Base-by-base conservation (phyloP, 2,329 filamentous ascomycete species). In the Pseudofabraea citricarpa region DNA sequence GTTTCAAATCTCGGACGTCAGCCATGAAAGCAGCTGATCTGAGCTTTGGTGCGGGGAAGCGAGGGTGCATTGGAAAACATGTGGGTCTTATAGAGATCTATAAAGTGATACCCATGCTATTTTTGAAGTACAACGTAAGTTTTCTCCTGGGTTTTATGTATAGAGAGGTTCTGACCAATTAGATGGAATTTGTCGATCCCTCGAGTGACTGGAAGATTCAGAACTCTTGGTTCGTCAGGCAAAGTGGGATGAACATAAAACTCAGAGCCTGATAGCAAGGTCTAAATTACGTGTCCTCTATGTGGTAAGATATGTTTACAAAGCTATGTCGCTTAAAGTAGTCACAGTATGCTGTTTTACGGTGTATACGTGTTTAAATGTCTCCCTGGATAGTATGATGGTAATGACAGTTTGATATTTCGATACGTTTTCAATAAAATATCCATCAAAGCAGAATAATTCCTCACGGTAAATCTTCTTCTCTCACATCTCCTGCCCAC, bases 41-140 rank as follows among this genome's bases (percentile, higher is more conserved):
- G 21, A 58, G 60, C 1, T 73, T 72, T 52, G 69, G 69, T 5
- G 65, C 57, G 3, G 70, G 70, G 12, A 64, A 60, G 2, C 58
- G 70, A 1, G 54, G 64, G 8, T 73, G 69, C 38, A 62, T 73
- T 24, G 70, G 69, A 3, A 63, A 60, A 22, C 57, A 70, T 43
- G 48, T 73, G 32, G 65, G 61, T 1, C 54, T 67, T 27, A 50
- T 70, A 27, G 65, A 71, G 49, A 64, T 64, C 3, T 69, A 68
- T 48, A 76, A 77, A 54, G 55, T 74, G 10, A 56, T 74, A 18
- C 63, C 72, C 4, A 73, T 69, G n/a, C 44, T 76, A 36, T 63
- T 73, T 48, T 53, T 50, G 6, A 61, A 52, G 31, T 76, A 72
- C 49, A 60, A 72, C 50, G 63, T 67, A 42, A 56, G 64, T 59